Percentiles rank a stretch among this genome's conserved stretches.
Conservation (phyloP, 2,329 filamentous ascomycete genomes). For the Xylaria sp. region DNA sequence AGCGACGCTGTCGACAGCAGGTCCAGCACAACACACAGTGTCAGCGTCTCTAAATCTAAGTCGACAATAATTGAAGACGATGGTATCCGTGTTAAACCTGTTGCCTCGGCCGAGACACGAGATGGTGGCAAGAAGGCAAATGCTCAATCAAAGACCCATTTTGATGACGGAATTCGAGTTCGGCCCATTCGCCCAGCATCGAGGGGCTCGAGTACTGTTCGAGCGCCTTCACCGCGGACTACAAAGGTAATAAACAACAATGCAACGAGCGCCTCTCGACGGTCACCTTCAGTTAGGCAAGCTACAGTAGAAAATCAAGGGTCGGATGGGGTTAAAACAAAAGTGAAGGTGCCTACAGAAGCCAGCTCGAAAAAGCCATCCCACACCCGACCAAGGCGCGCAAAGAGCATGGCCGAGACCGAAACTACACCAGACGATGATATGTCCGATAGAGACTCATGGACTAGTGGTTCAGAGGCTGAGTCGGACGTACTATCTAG, state of each 20-base stretch:
- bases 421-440: constrained; percentile 49
- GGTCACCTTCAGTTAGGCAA: constrained; percentile 48
- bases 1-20: constrained; percentile 40
- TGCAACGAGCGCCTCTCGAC: constrained; percentile 38
- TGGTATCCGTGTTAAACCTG: constrained; percentile 47
- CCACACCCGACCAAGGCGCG: constrained; percentile 41
- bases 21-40: constrained; percentile 41
- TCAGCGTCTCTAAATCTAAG: constrained; percentile 40
- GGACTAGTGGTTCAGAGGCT: constrained; percentile 50
- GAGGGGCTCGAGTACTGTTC: constrained; percentile 46
- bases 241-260: constrained; percentile 44
- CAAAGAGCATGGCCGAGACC: constrained; percentile 43
- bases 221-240: constrained; percentile 45
- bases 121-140: constrained; percentile 45
- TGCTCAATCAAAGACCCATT: constrained; percentile 39
- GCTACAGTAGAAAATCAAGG: constrained; percentile 53
- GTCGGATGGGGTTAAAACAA: constrained; percentile 52
- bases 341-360: constrained; percentile 42
- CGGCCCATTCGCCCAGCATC: constrained; percentile 44
- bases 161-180: constrained; percentile 53
- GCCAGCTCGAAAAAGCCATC: constrained; percentile 45
- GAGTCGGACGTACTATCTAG: constrained; percentile 55
- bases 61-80: constrained; percentile 46
- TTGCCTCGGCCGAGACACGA: constrained; percentile 34
- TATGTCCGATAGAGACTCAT: constrained; percentile 50